Base-by-base conservation (phyloP, 495 filamentous ascomycete species). In the Penicillium canescens region DNA sequence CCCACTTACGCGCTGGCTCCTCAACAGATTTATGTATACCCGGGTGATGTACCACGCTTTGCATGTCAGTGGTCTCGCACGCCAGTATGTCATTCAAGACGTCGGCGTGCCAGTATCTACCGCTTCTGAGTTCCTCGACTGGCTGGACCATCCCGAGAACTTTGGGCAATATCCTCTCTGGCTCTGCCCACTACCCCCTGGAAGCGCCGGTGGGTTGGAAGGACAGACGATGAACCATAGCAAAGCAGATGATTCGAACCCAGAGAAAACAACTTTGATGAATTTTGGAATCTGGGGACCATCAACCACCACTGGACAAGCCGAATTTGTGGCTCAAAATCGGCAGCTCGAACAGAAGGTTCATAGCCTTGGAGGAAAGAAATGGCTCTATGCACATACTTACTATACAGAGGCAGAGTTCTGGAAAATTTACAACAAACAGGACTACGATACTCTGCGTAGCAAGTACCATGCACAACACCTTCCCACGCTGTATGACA, bases 281-380 rank as follows among this genome's bases (percentile, higher is more conserved):
- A 82, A 83, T 53, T 72, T 84, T 41, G 80, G 82, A 9, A 65
- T 84, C 6, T 85, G 81, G 76, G 82, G 70, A 0, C 76, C 80
- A 16, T 43, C 61, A 3, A 52, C 56, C 13, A 44, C 59, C 16
- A 50, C 20, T 3, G 54, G 57, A 4, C 44, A 44, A 8, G 49
- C 60, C 5, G 62, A 54, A 0, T 86, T 82, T 46, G 56, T 89
- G 6, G 52, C 57, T 0, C 78, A 77, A 49, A 91, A 92, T 68
- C 77, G 83, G 4, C 77, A 77, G 13, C 67, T 93, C 7, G 90
- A 93, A 66, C 56, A 63, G 1, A 83, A 83, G 48, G 75, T 92
- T 8, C 73, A 69, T 11, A 80, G 81, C 49, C 74, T 92, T 3
- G 82, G 85, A 13, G 89, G 90, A 7, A 78, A 78, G 70, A 83